Percentiles rank a stretch among this genome's conserved stretches.
Evolutionary conservation across 331 rosid genomes (phyloP).

Genomic region (Rhamnella rubrinervis): DNA sequence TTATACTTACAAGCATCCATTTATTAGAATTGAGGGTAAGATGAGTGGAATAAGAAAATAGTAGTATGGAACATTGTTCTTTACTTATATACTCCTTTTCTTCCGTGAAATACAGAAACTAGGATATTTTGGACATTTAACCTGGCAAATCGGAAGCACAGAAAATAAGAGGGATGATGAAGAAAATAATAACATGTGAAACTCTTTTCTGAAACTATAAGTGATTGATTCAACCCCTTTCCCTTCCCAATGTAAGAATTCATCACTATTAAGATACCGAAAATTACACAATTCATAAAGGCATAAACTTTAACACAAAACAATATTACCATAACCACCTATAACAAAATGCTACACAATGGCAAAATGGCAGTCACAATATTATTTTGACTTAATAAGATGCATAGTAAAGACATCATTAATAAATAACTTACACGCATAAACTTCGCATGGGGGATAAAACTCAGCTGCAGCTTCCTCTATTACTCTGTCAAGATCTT

Average conservation of each 20-base stretch:
- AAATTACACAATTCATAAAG: background rate
- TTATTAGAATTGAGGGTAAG: too few relatives aligned
- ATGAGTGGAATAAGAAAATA: too few relatives aligned
- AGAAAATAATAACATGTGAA: background rate
- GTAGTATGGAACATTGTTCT: background rate
- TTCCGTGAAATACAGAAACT: slow-evolving; percentile 83
- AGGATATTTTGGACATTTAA: slow-evolving; percentile 94
- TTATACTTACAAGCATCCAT: too few relatives aligned
- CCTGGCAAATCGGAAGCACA: slow-evolving; percentile 50
- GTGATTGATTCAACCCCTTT: background rate
- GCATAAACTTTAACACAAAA: background rate
- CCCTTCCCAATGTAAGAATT: background rate
- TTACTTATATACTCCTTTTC: slow-evolving; percentile 74
- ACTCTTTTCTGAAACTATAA: background rate
- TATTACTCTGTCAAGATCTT: slow-evolving; percentile 72
- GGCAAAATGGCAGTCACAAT: background rate
- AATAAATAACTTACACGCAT: slow-evolving; percentile 68
- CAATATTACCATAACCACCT: background rate
- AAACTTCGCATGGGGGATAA: slow-evolving; percentile 73
- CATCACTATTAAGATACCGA: background rate
- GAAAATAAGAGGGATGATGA: background rate
- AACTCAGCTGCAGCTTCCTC: slow-evolving; percentile 91
- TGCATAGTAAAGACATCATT: background rate
- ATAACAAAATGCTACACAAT: background rate
- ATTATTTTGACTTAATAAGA: background rate